Conservation (phyloP, 768 basidiomycete genomes). For the Rhizopogon vesiculosus region DNA sequence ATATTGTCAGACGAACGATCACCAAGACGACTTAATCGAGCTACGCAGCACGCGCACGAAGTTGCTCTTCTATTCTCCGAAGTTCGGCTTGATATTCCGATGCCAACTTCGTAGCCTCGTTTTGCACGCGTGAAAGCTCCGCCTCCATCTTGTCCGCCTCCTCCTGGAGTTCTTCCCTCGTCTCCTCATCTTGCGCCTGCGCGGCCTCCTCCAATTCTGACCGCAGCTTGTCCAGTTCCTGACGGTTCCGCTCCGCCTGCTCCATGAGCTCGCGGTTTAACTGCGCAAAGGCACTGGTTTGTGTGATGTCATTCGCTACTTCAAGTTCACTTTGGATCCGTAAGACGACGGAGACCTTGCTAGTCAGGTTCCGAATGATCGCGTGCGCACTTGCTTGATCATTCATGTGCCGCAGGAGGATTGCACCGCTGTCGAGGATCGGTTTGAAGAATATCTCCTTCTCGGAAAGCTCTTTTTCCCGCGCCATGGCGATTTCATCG, state of each 20-base stretch:
- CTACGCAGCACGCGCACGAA: constrained; percentile 27
- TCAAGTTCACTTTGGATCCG: constrained; percentile 54
- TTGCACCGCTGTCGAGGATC: constrained; percentile 41
- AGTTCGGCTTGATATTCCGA: constrained; percentile 30
- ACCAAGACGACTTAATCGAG: constrained; percentile 17
- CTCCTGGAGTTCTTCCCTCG: constrained; percentile 38
- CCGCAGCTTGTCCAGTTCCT: constrained; percentile 43
- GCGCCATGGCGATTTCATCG: constrained; percentile 28
- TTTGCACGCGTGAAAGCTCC: constrained; percentile 24
- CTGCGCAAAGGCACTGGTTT: constrained; percentile 51
- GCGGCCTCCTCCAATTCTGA: constrained; percentile 45
- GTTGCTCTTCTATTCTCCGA: constrained; percentile 28
- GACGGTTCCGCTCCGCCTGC: constrained; percentile 38
- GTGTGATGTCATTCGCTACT: constrained; percentile 40
- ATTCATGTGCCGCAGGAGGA: constrained; percentile 37
- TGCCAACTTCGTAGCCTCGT: constrained; percentile 23
- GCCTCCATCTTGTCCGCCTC: constrained; percentile 30
- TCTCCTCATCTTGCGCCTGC: constrained; percentile 40
- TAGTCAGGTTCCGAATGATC: constrained; percentile 40
- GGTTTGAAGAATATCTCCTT: constrained; percentile 45
- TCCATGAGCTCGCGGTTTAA: constrained; percentile 45
- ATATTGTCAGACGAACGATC: constrained; percentile 1
- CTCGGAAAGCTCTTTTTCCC: constrained; percentile 41
- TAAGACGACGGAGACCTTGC: constrained; percentile 37
- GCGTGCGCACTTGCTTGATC: constrained; percentile 38